Conservation (phyloP, 164 flowering plant genomes). For the Aristolochia fimbriata region DNA sequence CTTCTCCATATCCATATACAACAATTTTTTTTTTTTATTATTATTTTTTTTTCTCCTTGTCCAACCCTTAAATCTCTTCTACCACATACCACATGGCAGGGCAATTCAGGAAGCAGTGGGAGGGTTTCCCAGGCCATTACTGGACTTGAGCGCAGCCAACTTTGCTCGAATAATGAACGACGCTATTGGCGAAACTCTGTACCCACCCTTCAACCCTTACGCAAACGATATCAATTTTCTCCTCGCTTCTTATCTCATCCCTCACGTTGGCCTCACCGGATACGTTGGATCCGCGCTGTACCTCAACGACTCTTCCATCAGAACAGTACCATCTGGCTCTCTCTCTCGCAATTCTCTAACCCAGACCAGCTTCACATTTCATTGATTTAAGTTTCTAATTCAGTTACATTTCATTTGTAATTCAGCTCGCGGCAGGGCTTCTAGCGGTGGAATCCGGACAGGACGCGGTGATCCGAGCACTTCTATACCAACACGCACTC, state of each 20-base stretch:
- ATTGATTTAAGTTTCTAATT: background rate
- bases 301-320: slow-evolving; percentile 14
- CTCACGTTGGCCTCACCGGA: slow-evolving; percentile 56
- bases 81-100: slow-evolving; percentile 18
- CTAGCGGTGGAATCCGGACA: slow-evolving; percentile 79
- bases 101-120: slow-evolving; percentile 25
- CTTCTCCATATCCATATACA: too few species aligned
- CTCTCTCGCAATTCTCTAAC: too few species aligned
- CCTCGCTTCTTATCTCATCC: slow-evolving; percentile 38
- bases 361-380: background rate
- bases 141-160: slow-evolving; percentile 30
- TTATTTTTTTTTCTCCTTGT: too few species aligned
- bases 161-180: slow-evolving; percentile 31
- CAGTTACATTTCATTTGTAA: too few species aligned
- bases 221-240: slow-evolving; percentile 34
- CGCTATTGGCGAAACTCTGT: slow-evolving; percentile 32
- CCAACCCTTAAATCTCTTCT: too few species aligned
- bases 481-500: slow-evolving; percentile 30
- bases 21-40: too few species aligned
- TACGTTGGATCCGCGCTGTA: slow-evolving; percentile 48
- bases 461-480: slow-evolving; percentile 64
- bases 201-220: slow-evolving; percentile 64
- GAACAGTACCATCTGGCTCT: slow-evolving; percentile 12
- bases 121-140: slow-evolving; percentile 43
- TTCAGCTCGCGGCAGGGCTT: slow-evolving; percentile 60